Conservation (phyloP, 192 early-diverging fungal species). For the Linnemannia zychae region DNA sequence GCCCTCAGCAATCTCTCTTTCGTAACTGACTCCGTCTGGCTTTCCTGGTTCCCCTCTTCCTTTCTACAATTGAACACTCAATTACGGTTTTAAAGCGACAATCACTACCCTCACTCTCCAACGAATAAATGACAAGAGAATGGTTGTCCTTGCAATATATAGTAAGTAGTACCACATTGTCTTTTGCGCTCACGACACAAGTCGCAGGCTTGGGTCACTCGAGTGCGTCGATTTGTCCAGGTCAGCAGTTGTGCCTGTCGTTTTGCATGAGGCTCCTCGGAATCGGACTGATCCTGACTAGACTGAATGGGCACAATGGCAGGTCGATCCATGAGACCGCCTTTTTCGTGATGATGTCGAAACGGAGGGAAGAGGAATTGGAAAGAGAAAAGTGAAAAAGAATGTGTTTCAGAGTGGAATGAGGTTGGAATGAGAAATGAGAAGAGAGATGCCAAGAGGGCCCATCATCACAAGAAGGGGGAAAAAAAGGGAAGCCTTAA, state of each 20-base stretch:
- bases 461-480: background rate
- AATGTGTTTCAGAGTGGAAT: background rate
- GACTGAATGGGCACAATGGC: background rate
- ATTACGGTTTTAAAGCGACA: background rate
- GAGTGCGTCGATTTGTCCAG: conserved; percentile 5
- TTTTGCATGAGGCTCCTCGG: background rate
- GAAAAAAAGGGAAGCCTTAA: background rate
- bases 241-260: conserved; percentile 1
- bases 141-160: background rate
- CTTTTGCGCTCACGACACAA: background rate
- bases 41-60: background rate
- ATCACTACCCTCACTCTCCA: background rate
- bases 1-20: background rate
- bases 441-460: background rate
- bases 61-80: background rate
- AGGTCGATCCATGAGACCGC: conserved; percentile 11
- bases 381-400: background rate
- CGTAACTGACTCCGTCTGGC: background rate
- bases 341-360: background rate
- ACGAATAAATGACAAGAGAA: background rate
- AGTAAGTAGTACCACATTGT: background rate
- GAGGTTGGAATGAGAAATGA: background rate
- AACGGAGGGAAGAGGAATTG: background rate
- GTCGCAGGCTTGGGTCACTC: conserved; percentile 6
- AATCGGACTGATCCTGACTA: background rate